Evolutionary conservation across 495 filamentous ascomycete genomes (phyloP).

Genomic region (Neurospora sublineolata): DNA sequence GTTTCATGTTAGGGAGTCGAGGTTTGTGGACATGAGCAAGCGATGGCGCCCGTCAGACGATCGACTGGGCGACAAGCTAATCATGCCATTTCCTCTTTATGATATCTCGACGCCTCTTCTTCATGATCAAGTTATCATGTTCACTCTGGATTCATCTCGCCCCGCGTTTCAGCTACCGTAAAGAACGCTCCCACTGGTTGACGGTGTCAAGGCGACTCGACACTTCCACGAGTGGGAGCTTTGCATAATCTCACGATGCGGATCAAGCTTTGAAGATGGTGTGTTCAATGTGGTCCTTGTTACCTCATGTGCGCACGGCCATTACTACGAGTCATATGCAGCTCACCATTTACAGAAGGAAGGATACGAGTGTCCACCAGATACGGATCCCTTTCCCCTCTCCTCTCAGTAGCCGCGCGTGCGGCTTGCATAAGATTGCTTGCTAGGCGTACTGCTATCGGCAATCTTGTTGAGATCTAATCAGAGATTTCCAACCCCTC

Average conservation of each 20-base stretch:
- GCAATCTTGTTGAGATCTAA: neutral
- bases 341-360: neutral
- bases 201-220: neutral
- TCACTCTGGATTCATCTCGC: neutral
- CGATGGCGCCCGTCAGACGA: constrained; percentile 3
- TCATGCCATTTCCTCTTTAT: constrained; percentile 4
- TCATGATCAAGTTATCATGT: neutral
- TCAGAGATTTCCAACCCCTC: constrained; percentile 4
- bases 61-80: neutral
- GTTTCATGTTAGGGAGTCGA: constrained; percentile 20
- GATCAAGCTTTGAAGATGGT: neutral
- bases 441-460: neutral
- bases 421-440: neutral
- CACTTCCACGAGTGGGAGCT: neutral
- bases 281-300: neutral
- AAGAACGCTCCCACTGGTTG: neutral
- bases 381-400: neutral
- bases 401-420: neutral
- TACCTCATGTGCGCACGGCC: neutral
- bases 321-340: neutral
- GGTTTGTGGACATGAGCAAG: constrained; percentile 8
- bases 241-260: neutral
- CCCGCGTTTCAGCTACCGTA: neutral
- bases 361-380: neutral
- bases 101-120: neutral